Evolutionary conservation across 805 yeast species (phyloP), one percentile per base, ranked within the genome.

Genomic region (Wickerhamiella azyma): DNA sequence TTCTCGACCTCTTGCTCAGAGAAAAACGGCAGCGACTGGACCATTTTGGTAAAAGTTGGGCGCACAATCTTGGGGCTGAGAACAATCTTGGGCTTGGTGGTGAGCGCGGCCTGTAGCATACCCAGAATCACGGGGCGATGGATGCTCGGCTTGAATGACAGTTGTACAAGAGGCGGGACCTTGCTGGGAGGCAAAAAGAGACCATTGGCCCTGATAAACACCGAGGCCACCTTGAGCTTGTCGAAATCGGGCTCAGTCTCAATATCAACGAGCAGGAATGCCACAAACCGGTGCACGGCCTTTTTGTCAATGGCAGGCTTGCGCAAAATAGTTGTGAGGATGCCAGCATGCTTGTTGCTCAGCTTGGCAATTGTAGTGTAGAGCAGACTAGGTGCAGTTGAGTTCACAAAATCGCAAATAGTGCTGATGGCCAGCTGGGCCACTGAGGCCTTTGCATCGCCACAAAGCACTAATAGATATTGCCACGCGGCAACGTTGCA

Each of bases 131-230:
- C 14, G 7, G 46, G 47, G 14, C 51, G 39, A 17, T 21, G 24
- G 24, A 21, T 7, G 24, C 24, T 21, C 7, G 24, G 24, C 24
- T 21, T 21, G 24, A 21, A 21, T 9, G 45, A 37, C 5, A 45
- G 40, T 2, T 18, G 18, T 8, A 45, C 37, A n/a, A 48, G 14
- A 3, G 28, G 24, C 2, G 46, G 41, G n/a, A 41, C 36, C 17
- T 45, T 45, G 26, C 39, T 29, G 3, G 47, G 39, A 2, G 51
- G 51, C 26, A 41, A 24, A 28, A 36, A 48, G 6, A 45, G 37
- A 3, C 48, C 51, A 37, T 48, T 48, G 5, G 51, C 48, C 9
- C 41, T 41, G 13, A 48, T 32, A 17, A 48, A 24, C 2, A 39
- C 40, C 1, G 46, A 33, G 8, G 51, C 48, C 3, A 47, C 45